phyloP scores from a whole-genome alignment of 176 grass and related monocot genomes.

The Bromus sterilis region DNA sequence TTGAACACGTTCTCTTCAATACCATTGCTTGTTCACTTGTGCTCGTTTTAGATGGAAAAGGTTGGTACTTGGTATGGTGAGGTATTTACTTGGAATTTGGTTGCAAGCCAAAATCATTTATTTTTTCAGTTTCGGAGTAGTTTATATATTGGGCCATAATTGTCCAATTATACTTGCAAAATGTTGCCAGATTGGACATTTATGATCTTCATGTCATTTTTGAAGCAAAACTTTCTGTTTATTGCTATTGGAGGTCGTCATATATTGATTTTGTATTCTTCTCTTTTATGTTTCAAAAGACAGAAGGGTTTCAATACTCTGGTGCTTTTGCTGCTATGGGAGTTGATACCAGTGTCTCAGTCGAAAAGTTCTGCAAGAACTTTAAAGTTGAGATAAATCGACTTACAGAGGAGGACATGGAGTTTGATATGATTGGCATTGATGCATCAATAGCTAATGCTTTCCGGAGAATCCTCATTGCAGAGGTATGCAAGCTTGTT shows the following conservation, averaged over 20 bases:
- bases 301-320: slow-evolving; percentile 66
- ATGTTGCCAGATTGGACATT: not conserved
- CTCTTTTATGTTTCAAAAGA: slow-evolving; percentile 28
- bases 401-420: slow-evolving; percentile 79
- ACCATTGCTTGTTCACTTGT: not conserved
- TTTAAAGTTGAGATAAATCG: slow-evolving; percentile 65
- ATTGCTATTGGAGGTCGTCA: not conserved
- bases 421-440: slow-evolving; percentile 95
- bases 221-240: not conserved
- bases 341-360: slow-evolving; percentile 52
- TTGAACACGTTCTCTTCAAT: not conserved
- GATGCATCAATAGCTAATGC: slow-evolving; percentile 89
- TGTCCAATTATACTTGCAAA: not conserved
- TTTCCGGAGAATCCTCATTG: slow-evolving; percentile 78
- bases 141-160: not conserved
- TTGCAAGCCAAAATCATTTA: not conserved
- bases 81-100: not conserved
- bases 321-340: slow-evolving; percentile 62
- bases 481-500: slow-evolving; percentile 58
- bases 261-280: not conserved
- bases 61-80: not conserved
- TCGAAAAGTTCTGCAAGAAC: slow-evolving; percentile 47
- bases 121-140: not conserved
- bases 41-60: not conserved
- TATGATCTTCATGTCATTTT: not conserved